Percentiles rank a stretch among this genome's conserved stretches.
These are phyloP conservation scores for Neurospora sp. DNA, from an alignment of 495 filamentous ascomycete genomes.

Conservation along the genomic window DNA sequence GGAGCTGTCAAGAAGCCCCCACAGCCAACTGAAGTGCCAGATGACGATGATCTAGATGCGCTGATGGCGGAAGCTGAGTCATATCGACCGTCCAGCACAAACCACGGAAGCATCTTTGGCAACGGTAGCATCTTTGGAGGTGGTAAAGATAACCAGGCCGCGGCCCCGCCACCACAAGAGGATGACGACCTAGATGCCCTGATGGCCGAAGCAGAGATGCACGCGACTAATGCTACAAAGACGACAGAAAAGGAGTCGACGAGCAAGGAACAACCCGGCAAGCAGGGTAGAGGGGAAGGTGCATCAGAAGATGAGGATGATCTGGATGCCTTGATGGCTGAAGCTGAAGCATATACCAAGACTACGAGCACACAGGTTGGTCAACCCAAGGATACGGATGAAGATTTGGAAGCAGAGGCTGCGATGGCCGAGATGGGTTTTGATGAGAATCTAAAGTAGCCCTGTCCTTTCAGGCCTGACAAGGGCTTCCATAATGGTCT, in stretches of 20 bases:
- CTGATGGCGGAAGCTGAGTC: constrained; percentile 40
- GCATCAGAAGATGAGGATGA: constrained; percentile 8
- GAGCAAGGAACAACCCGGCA: neutral
- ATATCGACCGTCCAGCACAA: constrained; percentile 1
- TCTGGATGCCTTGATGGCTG: constrained; percentile 16
- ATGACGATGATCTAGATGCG: constrained; percentile 44
- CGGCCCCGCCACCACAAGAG: neutral
- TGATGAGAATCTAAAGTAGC: constrained; percentile 33
- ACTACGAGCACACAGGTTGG: neutral
- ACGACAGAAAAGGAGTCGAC: neutral
- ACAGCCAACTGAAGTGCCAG: constrained; percentile 16
- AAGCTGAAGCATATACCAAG: constrained; percentile 6
- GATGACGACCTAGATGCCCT: constrained; percentile 35
- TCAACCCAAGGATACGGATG: constrained; percentile 3
- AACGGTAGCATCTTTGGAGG: constrained; percentile 12
- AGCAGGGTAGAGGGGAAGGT: constrained; percentile 6
- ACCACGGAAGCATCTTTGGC: neutral
- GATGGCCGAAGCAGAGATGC: constrained; percentile 34
- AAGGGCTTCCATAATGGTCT: neutral
- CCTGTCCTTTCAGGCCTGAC: neutral
- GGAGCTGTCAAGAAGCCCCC: constrained; percentile 1
- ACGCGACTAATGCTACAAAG: neutral
- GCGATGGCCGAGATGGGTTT: constrained; percentile 52
- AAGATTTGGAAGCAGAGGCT: constrained; percentile 48
- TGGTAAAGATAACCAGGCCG: constrained; percentile 5